Evolutionary conservation across 306 rosid genomes (phyloP), one percentile per base, ranked within the genome.

Genomic region (Adenanthera pavonina): DNA sequence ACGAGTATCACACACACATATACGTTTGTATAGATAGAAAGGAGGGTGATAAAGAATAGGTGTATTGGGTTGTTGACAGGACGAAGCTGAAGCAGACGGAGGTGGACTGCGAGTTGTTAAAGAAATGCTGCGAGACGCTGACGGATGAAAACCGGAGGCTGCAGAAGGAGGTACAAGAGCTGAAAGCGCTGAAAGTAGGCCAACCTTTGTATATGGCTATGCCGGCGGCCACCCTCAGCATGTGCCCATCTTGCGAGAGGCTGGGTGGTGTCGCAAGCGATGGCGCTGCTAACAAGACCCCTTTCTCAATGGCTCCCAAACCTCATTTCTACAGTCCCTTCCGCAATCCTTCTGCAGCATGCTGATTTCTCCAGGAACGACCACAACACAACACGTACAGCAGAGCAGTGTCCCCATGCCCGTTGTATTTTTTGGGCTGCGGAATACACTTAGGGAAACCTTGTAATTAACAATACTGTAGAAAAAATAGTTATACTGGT

Each of bases 41-140:
- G 38, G 38, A 25, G 38, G 38, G 5, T 59, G 66, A 59, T 61
- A 34, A 34, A 33, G 68, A 61, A 61, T 12, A 13, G 43, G 13
- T 17, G 14, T 1, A 6, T 35, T 16, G 71, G 71, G 48, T 71
- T 56, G 47, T 52, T 52, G 38, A 36, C 90, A 95, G 99, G 86
- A 95, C 99, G 61, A 95, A 95, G 88, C 91, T 95, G 78, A 95
- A 95, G 88, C 99, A 95, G 80, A 95, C 99, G 2, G 99, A 95
- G 78, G 93, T 93, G 69, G 98, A 95, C 43, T 95, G 94, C 48
- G 99, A 95, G 79, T 88, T 92, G 68, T 84, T 95, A 65, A 95
- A 95, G 92, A 93, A 95, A 83, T 93, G 99, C 46, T 95, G 98
- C 17, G 98, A 92, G 77, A 88, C 94, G 1, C 82, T 95, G 77